Conservation (phyloP, 345 rosid genomes). For the Murraya koenigii region DNA sequence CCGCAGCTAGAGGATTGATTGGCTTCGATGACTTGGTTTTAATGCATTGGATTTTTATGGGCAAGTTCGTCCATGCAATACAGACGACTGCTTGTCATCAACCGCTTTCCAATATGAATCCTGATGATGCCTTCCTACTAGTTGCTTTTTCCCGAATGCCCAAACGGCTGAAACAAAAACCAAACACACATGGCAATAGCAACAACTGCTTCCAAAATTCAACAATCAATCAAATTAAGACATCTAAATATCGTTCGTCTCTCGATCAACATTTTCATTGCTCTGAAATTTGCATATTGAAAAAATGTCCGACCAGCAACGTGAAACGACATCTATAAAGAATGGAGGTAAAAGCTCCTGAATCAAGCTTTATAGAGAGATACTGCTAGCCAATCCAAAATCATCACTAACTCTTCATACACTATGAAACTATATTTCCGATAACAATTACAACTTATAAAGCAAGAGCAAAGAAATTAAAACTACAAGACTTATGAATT, state of each 20-base stretch:
- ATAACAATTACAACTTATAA: slow-evolving; percentile 15
- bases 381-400: slow-evolving; percentile 20
- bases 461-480: background rate
- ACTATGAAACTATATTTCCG: slow-evolving; percentile 33
- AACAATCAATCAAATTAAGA: background rate
- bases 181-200: background rate
- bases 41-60: background rate
- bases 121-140: background rate
- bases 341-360: slow-evolving; percentile 16
- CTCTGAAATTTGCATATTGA: background rate
- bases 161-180: no score
- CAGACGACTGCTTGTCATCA: background rate
- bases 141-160: background rate
- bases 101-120: background rate
- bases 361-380: slow-evolving; percentile 11
- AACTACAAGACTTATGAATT: slow-evolving; percentile 12
- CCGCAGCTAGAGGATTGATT: background rate
- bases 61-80: background rate
- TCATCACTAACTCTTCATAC: slow-evolving; percentile 32
- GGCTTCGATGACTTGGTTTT: background rate
- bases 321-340: slow-evolving; percentile 11
- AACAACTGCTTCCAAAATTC: background rate
- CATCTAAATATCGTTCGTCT: no score
- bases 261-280: background rate
- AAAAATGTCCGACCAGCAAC: slow-evolving; percentile 15